Percentiles rank a stretch among this genome's conserved stretches.
These are phyloP conservation scores for Neopestalotiopsis rosae DNA, from an alignment of 2,329 filamentous ascomycete species.

Conservation along the genomic window DNA sequence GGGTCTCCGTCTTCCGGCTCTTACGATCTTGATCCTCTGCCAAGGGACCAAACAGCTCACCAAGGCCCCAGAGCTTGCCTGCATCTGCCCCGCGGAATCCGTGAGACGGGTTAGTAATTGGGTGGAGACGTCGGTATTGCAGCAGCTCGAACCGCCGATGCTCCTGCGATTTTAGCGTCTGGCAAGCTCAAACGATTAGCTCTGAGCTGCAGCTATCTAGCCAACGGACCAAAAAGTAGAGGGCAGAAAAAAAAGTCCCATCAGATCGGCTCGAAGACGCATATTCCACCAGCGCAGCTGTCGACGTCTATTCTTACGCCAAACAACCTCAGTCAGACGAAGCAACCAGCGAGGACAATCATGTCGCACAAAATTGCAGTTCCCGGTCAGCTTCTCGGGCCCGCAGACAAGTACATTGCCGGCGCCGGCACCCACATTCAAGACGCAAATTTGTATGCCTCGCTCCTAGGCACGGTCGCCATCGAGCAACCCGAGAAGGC, in stretches of 20 bases:
- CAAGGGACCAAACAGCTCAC: neutral
- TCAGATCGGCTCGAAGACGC: neutral
- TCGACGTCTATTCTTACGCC: neutral
- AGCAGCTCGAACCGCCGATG: neutral
- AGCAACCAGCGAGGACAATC: slow-evolving; percentile 7
- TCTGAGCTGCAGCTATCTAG: neutral
- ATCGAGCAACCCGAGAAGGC: slow-evolving; percentile 54
- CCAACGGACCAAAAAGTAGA: neutral
- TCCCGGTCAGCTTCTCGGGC: slow-evolving; percentile 82
- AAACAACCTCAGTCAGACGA: neutral
- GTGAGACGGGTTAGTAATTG: neutral
- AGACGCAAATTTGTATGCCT: slow-evolving; percentile 77
- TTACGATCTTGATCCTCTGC: slow-evolving; percentile 4
- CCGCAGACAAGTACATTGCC: slow-evolving; percentile 68
- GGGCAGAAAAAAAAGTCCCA: neutral
- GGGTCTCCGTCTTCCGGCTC: slow-evolving; percentile 8
- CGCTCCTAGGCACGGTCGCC: slow-evolving; percentile 76
- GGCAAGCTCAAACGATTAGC: neutral
- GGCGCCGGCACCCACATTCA: slow-evolving; percentile 87
- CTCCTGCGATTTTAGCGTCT: neutral
- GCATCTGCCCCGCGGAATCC: neutral
- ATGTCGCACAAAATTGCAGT: slow-evolving; percentile 62
- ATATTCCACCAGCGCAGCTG: neutral
- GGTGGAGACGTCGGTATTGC: neutral
- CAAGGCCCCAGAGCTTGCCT: neutral